Percentiles rank a stretch among this genome's conserved stretches.
Conservation (phyloP, 2,329 filamentous ascomycete species). For the Fusarium haematococcum region DNA sequence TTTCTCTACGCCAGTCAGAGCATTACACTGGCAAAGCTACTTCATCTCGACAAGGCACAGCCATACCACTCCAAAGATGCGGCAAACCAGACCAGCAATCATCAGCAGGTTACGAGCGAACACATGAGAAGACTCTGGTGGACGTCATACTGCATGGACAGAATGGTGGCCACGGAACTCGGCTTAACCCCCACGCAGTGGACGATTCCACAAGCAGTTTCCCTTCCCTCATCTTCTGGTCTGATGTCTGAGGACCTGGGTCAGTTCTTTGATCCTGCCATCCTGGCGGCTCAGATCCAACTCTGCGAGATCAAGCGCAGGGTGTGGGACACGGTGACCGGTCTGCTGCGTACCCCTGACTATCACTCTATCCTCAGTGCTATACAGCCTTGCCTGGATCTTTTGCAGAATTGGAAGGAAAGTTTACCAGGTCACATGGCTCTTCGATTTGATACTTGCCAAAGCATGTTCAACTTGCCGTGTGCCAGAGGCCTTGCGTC, state of each 20-base stretch:
- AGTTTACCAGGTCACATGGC: slow-evolving; percentile 1
- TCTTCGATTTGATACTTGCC: slow-evolving; percentile 4
- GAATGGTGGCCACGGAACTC: slow-evolving; percentile 13
- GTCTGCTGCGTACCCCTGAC: background rate
- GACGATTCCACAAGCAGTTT: background rate
- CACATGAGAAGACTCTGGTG: slow-evolving; percentile 16
- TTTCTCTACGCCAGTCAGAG: slow-evolving; percentile 20
- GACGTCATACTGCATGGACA: slow-evolving; percentile 21
- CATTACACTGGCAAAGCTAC: slow-evolving; percentile 6
- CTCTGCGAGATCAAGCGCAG: slow-evolving; percentile 18
- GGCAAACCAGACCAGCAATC: background rate
- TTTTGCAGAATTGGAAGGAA: slow-evolving; percentile 5
- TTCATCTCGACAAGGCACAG: slow-evolving; percentile 5
- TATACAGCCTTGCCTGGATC: background rate
- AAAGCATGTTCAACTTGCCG: background rate
- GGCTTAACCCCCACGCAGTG: slow-evolving; percentile 6
- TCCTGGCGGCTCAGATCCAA: background rate
- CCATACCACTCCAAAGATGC: background rate
- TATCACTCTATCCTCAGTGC: background rate
- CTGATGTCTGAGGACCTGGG: background rate
- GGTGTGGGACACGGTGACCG: background rate
- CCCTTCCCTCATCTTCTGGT: background rate
- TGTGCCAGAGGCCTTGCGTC: slow-evolving; percentile 17
- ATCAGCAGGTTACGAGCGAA: background rate
- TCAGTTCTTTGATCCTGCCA: slow-evolving; percentile 13